These are phyloP conservation scores for Colletotrichum caudatum DNA, from an alignment of 2,329 filamentous ascomycete genomes.

Conservation along the genomic window DNA sequence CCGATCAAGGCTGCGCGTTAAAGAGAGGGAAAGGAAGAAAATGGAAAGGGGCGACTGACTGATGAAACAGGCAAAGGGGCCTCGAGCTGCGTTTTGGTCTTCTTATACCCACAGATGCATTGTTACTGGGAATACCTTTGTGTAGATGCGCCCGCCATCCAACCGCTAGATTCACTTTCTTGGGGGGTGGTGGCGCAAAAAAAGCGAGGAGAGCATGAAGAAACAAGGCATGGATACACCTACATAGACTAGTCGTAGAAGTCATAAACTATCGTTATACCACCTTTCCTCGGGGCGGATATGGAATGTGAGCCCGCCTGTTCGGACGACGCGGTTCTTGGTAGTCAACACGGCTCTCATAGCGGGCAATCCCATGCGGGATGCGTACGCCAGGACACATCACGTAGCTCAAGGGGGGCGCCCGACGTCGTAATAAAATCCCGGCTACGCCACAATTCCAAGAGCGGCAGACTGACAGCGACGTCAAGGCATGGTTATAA, in stretches of 20 bases:
- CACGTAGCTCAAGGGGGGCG: neutral
- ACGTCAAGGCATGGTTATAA: neutral
- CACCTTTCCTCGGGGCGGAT: neutral
- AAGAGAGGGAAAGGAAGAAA: neutral
- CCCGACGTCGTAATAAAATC: neutral
- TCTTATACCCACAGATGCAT: neutral
- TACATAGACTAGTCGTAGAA: slow-evolving; percentile 17
- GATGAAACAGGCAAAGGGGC: slow-evolving; percentile 1
- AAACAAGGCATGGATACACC: slow-evolving; percentile 14
- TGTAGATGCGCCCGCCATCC: neutral
- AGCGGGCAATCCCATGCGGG: neutral
- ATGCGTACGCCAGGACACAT: neutral
- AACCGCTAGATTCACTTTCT: neutral
- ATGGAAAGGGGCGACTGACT: slow-evolving; percentile 7
- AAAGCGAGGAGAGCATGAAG: slow-evolving; percentile 11
- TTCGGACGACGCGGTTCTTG: neutral
- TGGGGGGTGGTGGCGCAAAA: neutral
- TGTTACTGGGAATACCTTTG: slow-evolving; percentile 3
- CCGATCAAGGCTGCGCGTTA: neutral
- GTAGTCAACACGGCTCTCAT: neutral
- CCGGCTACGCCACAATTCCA: neutral
- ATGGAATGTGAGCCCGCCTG: neutral
- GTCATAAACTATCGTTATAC: slow-evolving; percentile 23
- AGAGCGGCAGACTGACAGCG: neutral
- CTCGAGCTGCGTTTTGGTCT: neutral